These are phyloP conservation scores for Metrosideros polymorpha DNA, from an alignment of 441 rosid genomes.

Conservation along the genomic window DNA sequence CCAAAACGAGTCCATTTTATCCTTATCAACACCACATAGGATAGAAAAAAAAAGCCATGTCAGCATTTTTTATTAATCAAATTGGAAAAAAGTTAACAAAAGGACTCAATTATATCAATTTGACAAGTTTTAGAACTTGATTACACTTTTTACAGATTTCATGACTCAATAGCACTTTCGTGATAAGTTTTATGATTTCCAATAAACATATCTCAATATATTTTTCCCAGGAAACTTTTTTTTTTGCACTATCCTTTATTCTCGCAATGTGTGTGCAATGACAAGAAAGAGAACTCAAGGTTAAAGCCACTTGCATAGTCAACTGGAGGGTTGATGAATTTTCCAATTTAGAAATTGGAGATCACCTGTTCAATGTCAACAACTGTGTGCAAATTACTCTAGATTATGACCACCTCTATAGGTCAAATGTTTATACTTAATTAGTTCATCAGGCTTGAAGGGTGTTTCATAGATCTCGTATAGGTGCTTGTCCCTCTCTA, in stretches of 20 bases:
- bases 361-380: background rate
- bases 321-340: background rate
- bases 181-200: too few relatives aligned
- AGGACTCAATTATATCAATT: too few relatives aligned
- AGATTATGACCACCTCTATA: background rate
- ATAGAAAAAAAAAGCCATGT: too few relatives aligned
- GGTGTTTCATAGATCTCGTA: background rate
- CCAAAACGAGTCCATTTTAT: too few relatives aligned
- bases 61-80: too few relatives aligned
- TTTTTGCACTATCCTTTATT: background rate
- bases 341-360: background rate
- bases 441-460: background rate
- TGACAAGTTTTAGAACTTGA: too few relatives aligned
- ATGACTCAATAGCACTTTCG: too few relatives aligned
- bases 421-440: background rate
- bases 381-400: background rate
- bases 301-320: background rate
- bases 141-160: too few relatives aligned
- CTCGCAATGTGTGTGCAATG: background rate
- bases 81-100: too few relatives aligned
- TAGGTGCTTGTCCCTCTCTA: background rate
- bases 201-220: too few relatives aligned
- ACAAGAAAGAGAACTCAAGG: background rate
- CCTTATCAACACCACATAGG: too few relatives aligned
- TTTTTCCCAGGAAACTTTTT: background rate